phyloP scores from a whole-genome alignment of 2,329 filamentous ascomycete species.

The Talaromyces islandicus region DNA sequence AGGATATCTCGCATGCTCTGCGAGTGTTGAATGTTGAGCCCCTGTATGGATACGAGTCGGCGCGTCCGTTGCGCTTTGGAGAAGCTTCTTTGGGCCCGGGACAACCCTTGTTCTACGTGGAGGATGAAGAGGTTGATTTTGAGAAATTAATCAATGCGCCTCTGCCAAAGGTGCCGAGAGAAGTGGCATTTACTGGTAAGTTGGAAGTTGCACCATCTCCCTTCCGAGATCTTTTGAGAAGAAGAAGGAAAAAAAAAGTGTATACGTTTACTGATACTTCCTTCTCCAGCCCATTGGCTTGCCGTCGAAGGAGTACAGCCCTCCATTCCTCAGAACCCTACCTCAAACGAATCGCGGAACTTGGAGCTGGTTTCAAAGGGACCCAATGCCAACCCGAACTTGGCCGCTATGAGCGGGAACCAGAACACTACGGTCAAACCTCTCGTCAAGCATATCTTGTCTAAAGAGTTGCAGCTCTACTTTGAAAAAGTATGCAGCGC shows the following conservation, averaged over 20 bases:
- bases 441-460: conserved; percentile 90
- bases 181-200: conserved; percentile 82
- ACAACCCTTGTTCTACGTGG: conserved; percentile 92
- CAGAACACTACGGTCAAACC: conserved; percentile 82
- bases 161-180: conserved; percentile 86
- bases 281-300: conserved; percentile 76
- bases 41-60: conserved; percentile 92
- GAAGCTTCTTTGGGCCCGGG: conserved; percentile 90
- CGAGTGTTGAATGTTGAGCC: conserved; percentile 87
- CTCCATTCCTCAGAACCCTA: conserved; percentile 92
- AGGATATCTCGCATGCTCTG: conserved; percentile 82
- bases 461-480: conserved; percentile 92
- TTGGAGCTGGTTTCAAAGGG: conserved; percentile 88
- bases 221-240: no score
- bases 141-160: conserved; percentile 98
- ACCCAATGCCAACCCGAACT: conserved; percentile 75
- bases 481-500: conserved; percentile 93
- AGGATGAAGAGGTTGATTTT: conserved; percentile 97
- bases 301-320: conserved; percentile 97
- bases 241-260: background rate
- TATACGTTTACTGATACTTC: conserved; percentile 12
- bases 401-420: conserved; percentile 75
- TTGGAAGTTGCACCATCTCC: no score
- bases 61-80: conserved; percentile 79
- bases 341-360: conserved; percentile 71